A percentile compares a stretch with the other conserved stretches of the same genome.
phyloP scores from a whole-genome alignment of 257 asterid species.

The Solanum chilense region DNA sequence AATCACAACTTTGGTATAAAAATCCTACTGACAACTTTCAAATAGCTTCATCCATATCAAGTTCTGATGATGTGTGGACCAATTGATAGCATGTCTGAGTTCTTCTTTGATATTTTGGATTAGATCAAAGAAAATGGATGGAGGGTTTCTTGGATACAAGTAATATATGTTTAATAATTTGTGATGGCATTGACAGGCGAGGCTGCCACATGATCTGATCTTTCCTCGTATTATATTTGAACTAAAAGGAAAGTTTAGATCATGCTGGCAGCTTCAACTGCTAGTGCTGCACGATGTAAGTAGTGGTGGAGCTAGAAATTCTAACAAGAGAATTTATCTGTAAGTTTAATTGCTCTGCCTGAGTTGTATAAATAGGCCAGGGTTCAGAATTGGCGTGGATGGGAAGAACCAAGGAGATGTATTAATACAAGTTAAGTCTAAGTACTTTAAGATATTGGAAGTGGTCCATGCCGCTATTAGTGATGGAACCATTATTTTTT shows the following conservation, averaged over 20 bases:
- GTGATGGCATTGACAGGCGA: constrained; percentile 15
- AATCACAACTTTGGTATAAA: neutral
- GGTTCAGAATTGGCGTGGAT: neutral
- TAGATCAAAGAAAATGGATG: neutral
- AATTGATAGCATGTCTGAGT: neutral
- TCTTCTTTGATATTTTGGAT: neutral
- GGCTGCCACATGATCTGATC: constrained; percentile 26
- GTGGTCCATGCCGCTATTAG: constrained; percentile 27
- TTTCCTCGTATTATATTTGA: neutral
- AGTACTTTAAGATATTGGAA: neutral
- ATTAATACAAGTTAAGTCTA: neutral
- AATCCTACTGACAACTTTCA: neutral
- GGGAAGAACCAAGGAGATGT: neutral
- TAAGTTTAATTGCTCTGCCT: neutral
- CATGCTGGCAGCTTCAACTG: constrained; percentile 84
- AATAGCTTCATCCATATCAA: neutral
- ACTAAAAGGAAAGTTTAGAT: constrained; percentile 26
- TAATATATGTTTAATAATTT: neutral
- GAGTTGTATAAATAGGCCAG: neutral
- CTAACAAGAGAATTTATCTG: neutral
- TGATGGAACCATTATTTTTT: neutral
- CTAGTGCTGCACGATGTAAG: constrained; percentile 18
- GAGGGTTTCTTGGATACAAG: neutral
- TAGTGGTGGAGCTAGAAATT: neutral
- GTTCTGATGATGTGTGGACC: neutral